phyloP scores from a whole-genome alignment of 495 filamentous ascomycete species.

The Penicillium soppii region DNA sequence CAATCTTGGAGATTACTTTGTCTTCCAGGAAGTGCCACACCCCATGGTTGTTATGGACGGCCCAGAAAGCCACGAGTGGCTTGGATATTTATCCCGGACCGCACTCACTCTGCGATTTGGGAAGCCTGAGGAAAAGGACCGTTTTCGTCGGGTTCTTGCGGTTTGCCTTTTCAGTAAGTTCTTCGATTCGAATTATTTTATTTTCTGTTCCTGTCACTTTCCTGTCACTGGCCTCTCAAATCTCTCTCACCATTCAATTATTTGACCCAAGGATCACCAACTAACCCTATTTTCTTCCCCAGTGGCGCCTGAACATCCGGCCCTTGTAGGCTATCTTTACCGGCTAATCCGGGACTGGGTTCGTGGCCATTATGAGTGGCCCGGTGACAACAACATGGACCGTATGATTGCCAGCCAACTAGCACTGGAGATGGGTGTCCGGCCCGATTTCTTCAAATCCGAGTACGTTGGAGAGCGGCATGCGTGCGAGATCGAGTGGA shows the following conservation, averaged over 20 bases:
- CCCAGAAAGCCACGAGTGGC: background rate
- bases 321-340: constrained; percentile 32
- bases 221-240: background rate
- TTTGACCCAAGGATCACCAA: background rate
- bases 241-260: background rate
- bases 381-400: constrained; percentile 10
- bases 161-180: constrained; percentile 34
- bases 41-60: constrained; percentile 4
- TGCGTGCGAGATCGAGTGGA: constrained; percentile 39
- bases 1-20: constrained; percentile 37
- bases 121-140: constrained; percentile 29
- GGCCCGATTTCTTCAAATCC: constrained; percentile 5
- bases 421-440: constrained; percentile 16
- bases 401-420: constrained; percentile 25
- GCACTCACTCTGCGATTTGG: constrained; percentile 17
- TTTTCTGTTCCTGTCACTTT: background rate
- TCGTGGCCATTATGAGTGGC: constrained; percentile 14
- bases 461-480: constrained; percentile 23
- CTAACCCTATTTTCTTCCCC: background rate
- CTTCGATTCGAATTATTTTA: too few relatives aligned
- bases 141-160: constrained; percentile 38
- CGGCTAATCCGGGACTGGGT: constrained; percentile 39
- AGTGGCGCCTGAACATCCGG: constrained; percentile 16
- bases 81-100: constrained; percentile 27
- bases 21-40: constrained; percentile 34